These are phyloP conservation scores for Penicillium canariense DNA, from an alignment of 495 filamentous ascomycete genomes.

Conservation along the genomic window DNA sequence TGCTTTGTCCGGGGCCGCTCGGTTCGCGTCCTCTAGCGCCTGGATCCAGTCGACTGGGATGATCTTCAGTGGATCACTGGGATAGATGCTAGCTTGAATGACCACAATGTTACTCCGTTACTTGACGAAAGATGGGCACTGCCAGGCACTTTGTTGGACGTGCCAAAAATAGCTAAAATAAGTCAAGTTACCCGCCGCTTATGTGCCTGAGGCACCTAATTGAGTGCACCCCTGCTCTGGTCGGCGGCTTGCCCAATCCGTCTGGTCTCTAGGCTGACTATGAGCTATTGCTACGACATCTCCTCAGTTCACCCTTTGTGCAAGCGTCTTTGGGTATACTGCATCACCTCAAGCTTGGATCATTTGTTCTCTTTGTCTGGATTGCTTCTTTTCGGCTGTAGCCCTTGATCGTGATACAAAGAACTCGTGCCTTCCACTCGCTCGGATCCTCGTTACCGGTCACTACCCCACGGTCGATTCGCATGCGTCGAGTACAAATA, in stretches of 20 bases:
- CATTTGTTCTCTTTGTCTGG: neutral
- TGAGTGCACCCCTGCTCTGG: conserved; percentile 4
- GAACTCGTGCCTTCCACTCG: neutral
- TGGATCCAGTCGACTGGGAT: neutral
- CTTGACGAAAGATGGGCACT: neutral
- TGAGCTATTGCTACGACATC: conserved; percentile 18
- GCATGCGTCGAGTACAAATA: conserved; percentile 17
- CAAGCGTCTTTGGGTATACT: neutral
- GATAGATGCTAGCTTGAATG: neutral
- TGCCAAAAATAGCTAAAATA: conserved; percentile 27
- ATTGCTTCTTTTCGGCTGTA: neutral
- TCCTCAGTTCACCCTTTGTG: neutral
- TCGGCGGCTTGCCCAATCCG: conserved; percentile 28
- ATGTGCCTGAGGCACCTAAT: conserved; percentile 17
- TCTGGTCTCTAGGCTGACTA: conserved; percentile 14
- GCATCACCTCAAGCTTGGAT: neutral
- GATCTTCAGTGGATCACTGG: neutral
- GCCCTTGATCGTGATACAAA: neutral
- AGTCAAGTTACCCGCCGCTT: too few relatives aligned
- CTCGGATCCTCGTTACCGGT: neutral
- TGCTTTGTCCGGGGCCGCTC: neutral
- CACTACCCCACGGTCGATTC: conserved; percentile 16
- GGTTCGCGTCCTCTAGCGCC: neutral
- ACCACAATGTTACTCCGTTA: neutral
- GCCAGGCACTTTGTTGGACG: neutral